Conservation (phyloP, 345 rosid species). For the Hirschfeldia incana region DNA sequence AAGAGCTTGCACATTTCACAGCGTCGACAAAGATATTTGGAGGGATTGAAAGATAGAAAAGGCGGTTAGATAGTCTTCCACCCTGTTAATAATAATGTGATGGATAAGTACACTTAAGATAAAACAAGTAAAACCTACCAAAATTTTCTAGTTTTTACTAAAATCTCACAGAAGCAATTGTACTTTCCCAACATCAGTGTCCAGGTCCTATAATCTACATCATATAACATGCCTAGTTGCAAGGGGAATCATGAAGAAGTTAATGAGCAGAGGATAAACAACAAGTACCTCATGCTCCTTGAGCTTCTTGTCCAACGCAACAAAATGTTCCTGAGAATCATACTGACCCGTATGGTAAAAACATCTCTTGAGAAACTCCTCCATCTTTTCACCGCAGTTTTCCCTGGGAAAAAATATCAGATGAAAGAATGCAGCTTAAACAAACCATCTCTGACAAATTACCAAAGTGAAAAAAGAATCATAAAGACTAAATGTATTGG, state of each 20-base stretch:
- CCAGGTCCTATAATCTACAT: not conserved
- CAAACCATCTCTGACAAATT: conserved; percentile 1
- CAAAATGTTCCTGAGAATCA: conserved; percentile 81
- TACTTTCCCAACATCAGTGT: not conserved
- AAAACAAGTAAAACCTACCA: not conserved
- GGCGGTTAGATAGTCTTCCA: conserved; percentile 79
- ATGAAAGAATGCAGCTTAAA: conserved; percentile 25
- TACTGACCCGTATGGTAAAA: conserved; percentile 97
- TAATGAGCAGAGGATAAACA: not conserved
- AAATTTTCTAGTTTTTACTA: not conserved
- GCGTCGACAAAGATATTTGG: conserved; percentile 95
- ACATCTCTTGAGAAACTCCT: conserved; percentile 91
- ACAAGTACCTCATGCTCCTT: conserved; percentile 81
- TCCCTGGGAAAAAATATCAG: conserved; percentile 52
- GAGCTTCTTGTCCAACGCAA: conserved; percentile 75
- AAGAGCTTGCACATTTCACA: conserved; percentile 80
- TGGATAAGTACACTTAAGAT: conserved; percentile 3
- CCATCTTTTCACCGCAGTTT: conserved; percentile 91
- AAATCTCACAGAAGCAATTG: not conserved
- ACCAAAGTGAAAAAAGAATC: not conserved
- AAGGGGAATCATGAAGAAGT: not conserved
- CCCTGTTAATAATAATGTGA: conserved; percentile 48
- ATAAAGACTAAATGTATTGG: not conserved
- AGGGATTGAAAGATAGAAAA: conserved; percentile 90
- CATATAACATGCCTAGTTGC: conserved; percentile 7